Evolutionary conservation across 768 basidiomycete species (phyloP), one percentile per base, ranked within the genome.

Genomic region (Mycena leptocephala): DNA sequence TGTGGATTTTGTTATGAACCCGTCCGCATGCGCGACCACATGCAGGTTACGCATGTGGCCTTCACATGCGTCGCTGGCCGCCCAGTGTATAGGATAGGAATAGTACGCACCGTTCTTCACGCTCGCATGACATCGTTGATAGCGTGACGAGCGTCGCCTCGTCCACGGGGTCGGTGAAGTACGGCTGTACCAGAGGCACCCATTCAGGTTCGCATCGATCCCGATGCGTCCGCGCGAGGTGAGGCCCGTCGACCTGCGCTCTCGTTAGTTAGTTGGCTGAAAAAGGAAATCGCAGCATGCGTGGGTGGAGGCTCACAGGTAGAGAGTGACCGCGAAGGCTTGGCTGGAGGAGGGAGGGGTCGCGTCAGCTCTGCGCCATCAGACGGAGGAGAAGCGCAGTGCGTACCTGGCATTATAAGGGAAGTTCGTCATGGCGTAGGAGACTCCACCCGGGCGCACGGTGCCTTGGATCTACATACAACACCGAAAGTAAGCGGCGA

Each of bases 401-500:
- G n/a, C n/a, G 35, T 30, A 84, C 85, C 84, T 89, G 33, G 84
- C 83, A 76, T 93, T 92, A 81, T 88, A 93, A 4, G 92, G 85
- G 77, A 88, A 86, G 7, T 79, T 76, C 2, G 91, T 91, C 46
- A 85, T 87, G 61, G 90, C 84, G 24, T 72, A 76, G 7, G 87
- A 90, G 5, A 89, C 89, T 14, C 90, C 91, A 56, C 92, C 92
- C 16, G 92, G 92, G 24, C 92, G 89, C 41, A 88, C 91, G 16
- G 92, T 93, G 41, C 92, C 92, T 88, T 93, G 92, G 53, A 90
- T 78, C 91, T 92, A n/a, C n/a, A n/a, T n/a, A n/a, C n/a, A n/a
- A n/a, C n/a, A n/a, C n/a, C n/a, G n/a, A n/a, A n/a, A n/a, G n/a
- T n/a, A n/a, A n/a, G n/a, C n/a, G n/a, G n/a, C n/a, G n/a, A n/a